Base-by-base conservation (phyloP, 2,329 filamentous ascomycete genomes). In the Tympanopsis confertula region DNA sequence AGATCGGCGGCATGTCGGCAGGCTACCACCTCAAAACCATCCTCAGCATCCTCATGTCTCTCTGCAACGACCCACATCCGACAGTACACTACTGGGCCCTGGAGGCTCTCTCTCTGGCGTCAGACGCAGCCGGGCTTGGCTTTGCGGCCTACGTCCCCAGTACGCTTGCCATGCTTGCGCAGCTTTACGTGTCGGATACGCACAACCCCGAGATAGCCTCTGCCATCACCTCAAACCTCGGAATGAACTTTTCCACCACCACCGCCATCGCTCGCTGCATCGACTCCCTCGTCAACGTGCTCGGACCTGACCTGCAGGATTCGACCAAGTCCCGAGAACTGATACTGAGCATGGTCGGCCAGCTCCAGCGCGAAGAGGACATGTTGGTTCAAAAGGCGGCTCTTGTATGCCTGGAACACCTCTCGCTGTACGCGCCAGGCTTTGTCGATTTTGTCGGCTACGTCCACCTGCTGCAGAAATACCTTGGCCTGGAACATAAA, bases 21-120 rank as follows among this genome's bases (percentile, higher is more conserved):
- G 87, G 88, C 3, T 87, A 91, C 49, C 91, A 98, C 55, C 69
- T 98, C 37, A 96, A 96, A 63, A 95, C 87, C 2, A 95, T 98
- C 36, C 73, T 95, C n/a, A 84, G 88, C 14, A 93, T 98, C 29
- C 65, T 98, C n/a, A 94, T 96, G 83, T 96, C 91, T 5, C 70
- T 98, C 7, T 89, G 87, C 56, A 94, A 88, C 48, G 91, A 98
- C 52, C 86, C 89, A 15, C 91, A 98, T 54, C 88, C 91, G 0
- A 81, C 85, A 1, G 91, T 98, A 5, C 91, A 98, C 57, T 94
- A 88, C 54, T 96, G 89, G 87, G 88, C 93, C 3, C 66, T 98
- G 33, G 87, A 95, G 54, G 89, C 86, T 7, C 60, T 98, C 20
- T 81, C 85, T 2, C 70, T 84, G 37, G 87, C 94, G 10, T 84